phyloP scores from a whole-genome alignment of 2,329 filamentous ascomycete species.

The Neopestalotiopsis sp. region DNA sequence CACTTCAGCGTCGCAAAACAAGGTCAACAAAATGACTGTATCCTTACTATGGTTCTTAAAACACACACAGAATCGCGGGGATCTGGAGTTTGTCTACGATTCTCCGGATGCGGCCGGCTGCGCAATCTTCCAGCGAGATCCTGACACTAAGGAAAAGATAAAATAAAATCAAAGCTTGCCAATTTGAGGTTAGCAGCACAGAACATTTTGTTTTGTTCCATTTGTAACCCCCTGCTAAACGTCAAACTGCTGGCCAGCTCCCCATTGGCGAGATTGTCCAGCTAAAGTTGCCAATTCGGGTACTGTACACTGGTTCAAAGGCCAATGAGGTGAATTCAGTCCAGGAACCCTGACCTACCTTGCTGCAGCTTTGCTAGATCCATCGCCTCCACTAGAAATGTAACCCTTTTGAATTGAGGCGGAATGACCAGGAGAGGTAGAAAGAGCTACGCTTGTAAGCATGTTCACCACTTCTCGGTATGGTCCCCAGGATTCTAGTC shows the following conservation, averaged over 20 bases:
- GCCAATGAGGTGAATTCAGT: neutral
- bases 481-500: too few species aligned
- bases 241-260: neutral
- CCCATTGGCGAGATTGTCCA: neutral
- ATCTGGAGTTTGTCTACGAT: neutral
- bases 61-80: neutral
- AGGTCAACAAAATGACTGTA: constrained; percentile 3
- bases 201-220: neutral
- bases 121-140: constrained; percentile 1
- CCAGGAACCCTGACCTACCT: neutral
- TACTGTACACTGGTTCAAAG: neutral
- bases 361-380: neutral
- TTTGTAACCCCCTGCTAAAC: neutral
- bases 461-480: too few species aligned
- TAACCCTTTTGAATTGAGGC: neutral
- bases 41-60: neutral
- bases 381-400: neutral
- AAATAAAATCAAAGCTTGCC: neutral
- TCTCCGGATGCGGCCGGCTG: neutral
- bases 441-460: neutral
- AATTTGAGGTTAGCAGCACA: neutral
- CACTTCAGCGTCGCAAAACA: neutral
- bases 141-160: neutral
- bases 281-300: neutral
- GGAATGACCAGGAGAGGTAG: neutral